Conservation (phyloP, 2,329 filamentous ascomycete species). For the Alternaria longipes region DNA sequence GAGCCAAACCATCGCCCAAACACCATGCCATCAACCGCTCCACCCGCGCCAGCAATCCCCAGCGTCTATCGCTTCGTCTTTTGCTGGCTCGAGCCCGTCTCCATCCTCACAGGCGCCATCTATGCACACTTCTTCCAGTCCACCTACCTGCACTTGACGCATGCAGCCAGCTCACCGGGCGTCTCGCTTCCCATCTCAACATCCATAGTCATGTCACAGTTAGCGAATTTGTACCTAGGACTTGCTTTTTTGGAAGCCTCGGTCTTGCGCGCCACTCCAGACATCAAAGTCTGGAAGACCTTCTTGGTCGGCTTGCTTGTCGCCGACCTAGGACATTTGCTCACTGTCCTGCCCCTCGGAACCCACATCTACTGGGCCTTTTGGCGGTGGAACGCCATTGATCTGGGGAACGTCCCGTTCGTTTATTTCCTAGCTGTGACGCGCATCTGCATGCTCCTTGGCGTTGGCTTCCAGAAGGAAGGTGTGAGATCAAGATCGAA, state of each 20-base stretch:
- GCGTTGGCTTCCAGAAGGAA: constrained; percentile 35
- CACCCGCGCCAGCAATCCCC: constrained; percentile 60
- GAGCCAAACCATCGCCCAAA: constrained; percentile 8
- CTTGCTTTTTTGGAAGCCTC: constrained; percentile 81
- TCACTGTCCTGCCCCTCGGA: constrained; percentile 69
- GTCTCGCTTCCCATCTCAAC: constrained; percentile 65
- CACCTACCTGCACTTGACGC: constrained; percentile 71
- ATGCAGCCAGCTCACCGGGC: constrained; percentile 62
- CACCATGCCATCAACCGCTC: constrained; percentile 31
- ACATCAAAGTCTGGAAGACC: constrained; percentile 74
- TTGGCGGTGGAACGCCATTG: constrained; percentile 71
- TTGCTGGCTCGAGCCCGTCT: constrained; percentile 73
- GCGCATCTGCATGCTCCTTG: constrained; percentile 37
- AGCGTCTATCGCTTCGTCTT: constrained; percentile 75
- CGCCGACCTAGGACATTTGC: constrained; percentile 80
- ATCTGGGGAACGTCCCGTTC: constrained; percentile 74
- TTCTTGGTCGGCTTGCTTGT: constrained; percentile 73
- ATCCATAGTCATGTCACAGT: constrained; percentile 74
- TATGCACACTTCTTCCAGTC: constrained; percentile 61
- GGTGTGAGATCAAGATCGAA: constrained; percentile 16
- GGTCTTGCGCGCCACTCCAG: constrained; percentile 73
- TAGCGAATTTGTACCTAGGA: constrained; percentile 80
- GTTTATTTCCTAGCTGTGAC: constrained; percentile 70
- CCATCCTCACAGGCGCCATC: constrained; percentile 63
- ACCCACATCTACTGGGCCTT: constrained; percentile 70